phyloP scores from a whole-genome alignment of 345 rosid species.

The Lepidium didymum region DNA sequence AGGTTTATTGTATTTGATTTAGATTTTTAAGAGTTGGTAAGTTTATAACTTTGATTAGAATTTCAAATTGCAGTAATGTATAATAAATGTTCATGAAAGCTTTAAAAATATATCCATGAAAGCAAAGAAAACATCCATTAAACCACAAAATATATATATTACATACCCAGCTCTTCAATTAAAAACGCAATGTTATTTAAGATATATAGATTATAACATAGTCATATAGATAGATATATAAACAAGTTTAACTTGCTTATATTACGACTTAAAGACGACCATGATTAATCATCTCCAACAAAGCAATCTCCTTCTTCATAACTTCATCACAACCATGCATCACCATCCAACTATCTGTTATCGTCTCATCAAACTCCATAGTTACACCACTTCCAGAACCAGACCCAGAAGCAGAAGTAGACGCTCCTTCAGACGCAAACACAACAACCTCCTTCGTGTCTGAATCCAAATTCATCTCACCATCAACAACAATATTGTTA shows the following conservation, averaged over 20 bases:
- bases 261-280: constrained; percentile 1
- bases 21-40: too few relatives aligned
- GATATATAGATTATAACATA: not conserved
- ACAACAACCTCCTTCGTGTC: not conserved
- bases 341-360: constrained; percentile 29
- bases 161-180: not conserved
- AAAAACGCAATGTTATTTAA: not conserved
- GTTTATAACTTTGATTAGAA: too few relatives aligned
- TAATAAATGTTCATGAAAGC: too few relatives aligned
- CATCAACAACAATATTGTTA: constrained; percentile 1
- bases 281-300: constrained; percentile 18
- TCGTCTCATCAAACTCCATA: constrained; percentile 10
- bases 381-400: constrained; percentile 6
- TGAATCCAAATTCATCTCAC: constrained; percentile 8
- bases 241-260: not conserved
- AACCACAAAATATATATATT: not conserved
- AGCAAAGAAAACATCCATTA: not conserved
- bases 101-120: too few relatives aligned
- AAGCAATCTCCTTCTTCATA: constrained; percentile 27
- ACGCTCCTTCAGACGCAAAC: not conserved
- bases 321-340: constrained; percentile 33
- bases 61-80: too few relatives aligned
- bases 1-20: too few relatives aligned
- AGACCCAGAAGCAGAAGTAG: constrained; percentile 1
- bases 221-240: not conserved